Evolutionary conservation across 2,329 filamentous ascomycete species (phyloP).

Genomic region (Ampelomyces quisqualis): DNA sequence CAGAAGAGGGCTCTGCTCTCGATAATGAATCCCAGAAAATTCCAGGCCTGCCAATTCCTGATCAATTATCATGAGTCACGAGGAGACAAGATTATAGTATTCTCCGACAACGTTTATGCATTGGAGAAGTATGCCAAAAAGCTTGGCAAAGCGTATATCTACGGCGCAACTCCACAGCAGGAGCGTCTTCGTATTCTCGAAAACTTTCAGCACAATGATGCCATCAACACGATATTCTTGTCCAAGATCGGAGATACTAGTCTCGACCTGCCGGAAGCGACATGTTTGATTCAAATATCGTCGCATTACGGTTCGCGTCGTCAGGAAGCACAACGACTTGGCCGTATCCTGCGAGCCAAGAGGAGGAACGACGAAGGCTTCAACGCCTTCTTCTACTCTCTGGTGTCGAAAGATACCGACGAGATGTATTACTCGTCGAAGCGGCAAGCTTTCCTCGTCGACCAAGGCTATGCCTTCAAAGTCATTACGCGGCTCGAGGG

Average conservation of each 20-base stretch:
- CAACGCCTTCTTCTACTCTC: slow-evolving; percentile 97
- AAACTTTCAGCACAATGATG: slow-evolving; percentile 91
- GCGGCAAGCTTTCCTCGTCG: slow-evolving; percentile 92
- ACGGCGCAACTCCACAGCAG: slow-evolving; percentile 79
- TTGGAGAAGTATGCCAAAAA: slow-evolving; percentile 82
- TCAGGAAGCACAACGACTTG: slow-evolving; percentile 92
- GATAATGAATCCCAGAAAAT: slow-evolving; percentile 97
- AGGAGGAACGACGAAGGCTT: slow-evolving; percentile 96
- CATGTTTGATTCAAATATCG: slow-evolving; percentile 94
- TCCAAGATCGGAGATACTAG: slow-evolving; percentile 98
- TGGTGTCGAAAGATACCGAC: slow-evolving; percentile 94
- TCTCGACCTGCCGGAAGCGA: slow-evolving; percentile 94
- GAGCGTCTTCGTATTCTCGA: slow-evolving; percentile 86
- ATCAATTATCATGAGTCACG: slow-evolving; percentile 95
- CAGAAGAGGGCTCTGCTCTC: slow-evolving; percentile 72
- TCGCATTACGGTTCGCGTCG: slow-evolving; percentile 96
- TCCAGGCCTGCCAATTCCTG: slow-evolving; percentile 95
- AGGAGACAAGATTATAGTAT: slow-evolving; percentile 97
- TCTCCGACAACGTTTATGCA: slow-evolving; percentile 95
- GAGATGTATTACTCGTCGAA: slow-evolving; percentile 99
- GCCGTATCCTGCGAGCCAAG: slow-evolving; percentile 91
- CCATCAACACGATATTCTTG: slow-evolving; percentile 89
- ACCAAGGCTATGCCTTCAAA: slow-evolving; percentile 98
- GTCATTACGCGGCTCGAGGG: slow-evolving; percentile 95
- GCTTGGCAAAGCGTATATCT: slow-evolving; percentile 85